Conservation (phyloP, 2,329 filamentous ascomycete species). For the Aspergillaceae sp. region DNA sequence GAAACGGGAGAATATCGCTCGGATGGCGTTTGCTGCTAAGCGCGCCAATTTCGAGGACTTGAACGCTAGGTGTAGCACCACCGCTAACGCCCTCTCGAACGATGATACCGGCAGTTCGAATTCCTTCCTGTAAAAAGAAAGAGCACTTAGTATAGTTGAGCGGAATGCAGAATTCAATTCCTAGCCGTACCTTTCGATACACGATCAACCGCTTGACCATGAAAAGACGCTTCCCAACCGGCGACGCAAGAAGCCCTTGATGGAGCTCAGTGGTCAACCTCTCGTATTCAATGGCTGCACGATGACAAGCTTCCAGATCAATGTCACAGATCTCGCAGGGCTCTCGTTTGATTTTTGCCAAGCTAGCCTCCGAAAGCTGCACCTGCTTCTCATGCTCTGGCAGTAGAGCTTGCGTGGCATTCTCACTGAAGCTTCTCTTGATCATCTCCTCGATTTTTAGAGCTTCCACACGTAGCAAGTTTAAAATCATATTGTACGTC, state of each 20-base stretch:
- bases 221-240: slow-evolving; percentile 73
- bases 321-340: slow-evolving; percentile 72
- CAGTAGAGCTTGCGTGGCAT: slow-evolving; percentile 86
- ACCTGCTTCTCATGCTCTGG: slow-evolving; percentile 95
- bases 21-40: slow-evolving; percentile 61
- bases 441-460: slow-evolving; percentile 99
- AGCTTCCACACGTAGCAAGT: slow-evolving; percentile 86
- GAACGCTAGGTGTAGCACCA: slow-evolving; percentile 59
- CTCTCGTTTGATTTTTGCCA: slow-evolving; percentile 83
- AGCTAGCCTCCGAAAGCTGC: slow-evolving; percentile 79
- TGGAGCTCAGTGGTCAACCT: slow-evolving; percentile 75
- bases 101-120: slow-evolving; percentile 73
- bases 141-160: slow-evolving; percentile 11
- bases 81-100: slow-evolving; percentile 64
- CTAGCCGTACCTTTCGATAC: slow-evolving; percentile 53
- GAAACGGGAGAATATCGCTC: slow-evolving; percentile 78
- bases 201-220: slow-evolving; percentile 67
- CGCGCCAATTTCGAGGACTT: slow-evolving; percentile 68
- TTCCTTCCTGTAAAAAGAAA: slow-evolving; percentile 52
- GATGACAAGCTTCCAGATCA: slow-evolving; percentile 71
- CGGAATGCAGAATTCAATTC: background rate
- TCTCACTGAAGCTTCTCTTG: slow-evolving; percentile 97
- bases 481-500: slow-evolving; percentile 99
- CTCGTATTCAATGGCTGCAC: slow-evolving; percentile 70
- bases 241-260: slow-evolving; percentile 65